A percentile compares a stretch with the other conserved stretches of the same genome.
These are phyloP conservation scores for Quercus tomentella DNA, from an alignment of 331 rosid species.

Conservation along the genomic window DNA sequence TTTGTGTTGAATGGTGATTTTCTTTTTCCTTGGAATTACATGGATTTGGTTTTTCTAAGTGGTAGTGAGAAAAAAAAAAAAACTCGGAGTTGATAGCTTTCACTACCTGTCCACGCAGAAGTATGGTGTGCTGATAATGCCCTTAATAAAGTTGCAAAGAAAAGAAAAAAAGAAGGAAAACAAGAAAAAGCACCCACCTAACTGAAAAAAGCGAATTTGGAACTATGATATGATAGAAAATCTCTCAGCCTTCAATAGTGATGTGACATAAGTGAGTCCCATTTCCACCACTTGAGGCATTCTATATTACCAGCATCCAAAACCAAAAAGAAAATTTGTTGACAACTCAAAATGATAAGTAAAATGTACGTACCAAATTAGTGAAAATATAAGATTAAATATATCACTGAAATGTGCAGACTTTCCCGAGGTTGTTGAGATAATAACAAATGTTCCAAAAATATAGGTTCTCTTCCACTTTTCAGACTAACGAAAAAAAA, in stretches of 20 bases:
- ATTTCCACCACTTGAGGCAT: too few relatives aligned
- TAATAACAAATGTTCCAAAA: neutral
- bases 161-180: neutral
- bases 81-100: neutral
- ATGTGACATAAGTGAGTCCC: slow-evolving; percentile 62
- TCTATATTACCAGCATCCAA: too few relatives aligned
- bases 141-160: neutral
- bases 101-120: neutral
- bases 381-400: neutral
- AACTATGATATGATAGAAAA: slow-evolving; percentile 61
- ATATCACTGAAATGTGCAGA: neutral
- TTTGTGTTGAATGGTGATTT: too few relatives aligned
- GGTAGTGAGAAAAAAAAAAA: too few relatives aligned
- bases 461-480: neutral
- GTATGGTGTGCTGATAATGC: neutral
- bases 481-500: neutral
- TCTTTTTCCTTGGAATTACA: too few relatives aligned
- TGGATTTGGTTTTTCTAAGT: too few relatives aligned
- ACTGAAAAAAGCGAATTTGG: slow-evolving; percentile 81
- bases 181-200: slow-evolving; percentile 39
- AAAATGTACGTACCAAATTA: slow-evolving; percentile 12
- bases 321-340: neutral
- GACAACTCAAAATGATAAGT: neutral
- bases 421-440: neutral
- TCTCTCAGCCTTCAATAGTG: slow-evolving; percentile 76